Evolutionary conservation across 345 rosid genomes (phyloP).

Genomic region (Crucihimalaya himalaica): DNA sequence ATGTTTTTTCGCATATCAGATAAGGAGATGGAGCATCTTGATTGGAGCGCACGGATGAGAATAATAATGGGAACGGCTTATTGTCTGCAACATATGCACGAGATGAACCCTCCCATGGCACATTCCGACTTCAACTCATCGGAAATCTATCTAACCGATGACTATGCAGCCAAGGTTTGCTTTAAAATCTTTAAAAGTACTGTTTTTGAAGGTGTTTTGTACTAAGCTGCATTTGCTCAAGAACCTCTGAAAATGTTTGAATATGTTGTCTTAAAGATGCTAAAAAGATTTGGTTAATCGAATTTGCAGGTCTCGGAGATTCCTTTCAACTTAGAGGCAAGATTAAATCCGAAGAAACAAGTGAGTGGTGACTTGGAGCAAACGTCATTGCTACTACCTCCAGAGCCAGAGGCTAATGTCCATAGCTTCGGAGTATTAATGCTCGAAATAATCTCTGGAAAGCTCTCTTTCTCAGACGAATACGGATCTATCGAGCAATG

Average conservation of each 20-base stretch:
- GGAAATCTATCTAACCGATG: conserved; percentile 71
- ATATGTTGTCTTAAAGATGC: background rate
- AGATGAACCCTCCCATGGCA: conserved; percentile 74
- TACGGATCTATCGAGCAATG: conserved; percentile 75
- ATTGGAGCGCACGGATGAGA: conserved; percentile 82
- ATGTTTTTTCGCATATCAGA: conserved; percentile 52
- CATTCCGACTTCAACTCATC: conserved; percentile 56
- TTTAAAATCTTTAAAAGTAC: background rate
- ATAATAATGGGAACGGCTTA: conserved; percentile 87
- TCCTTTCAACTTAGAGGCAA: conserved; percentile 40
- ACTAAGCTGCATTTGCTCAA: background rate
- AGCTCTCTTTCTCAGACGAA: conserved; percentile 66
- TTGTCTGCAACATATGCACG: conserved; percentile 91
- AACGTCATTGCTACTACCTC: conserved; percentile 52
- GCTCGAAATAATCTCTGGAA: conserved; percentile 89
- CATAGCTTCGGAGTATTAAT: conserved; percentile 70
- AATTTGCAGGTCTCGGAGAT: conserved; percentile 64
- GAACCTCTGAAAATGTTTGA: background rate
- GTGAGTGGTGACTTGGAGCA: conserved; percentile 52
- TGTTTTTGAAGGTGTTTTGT: background rate
- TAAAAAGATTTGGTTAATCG: background rate
- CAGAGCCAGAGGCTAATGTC: conserved; percentile 66
- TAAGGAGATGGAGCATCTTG: conserved; percentile 88
- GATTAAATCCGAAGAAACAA: conserved; percentile 40
- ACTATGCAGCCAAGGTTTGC: conserved; percentile 88